Evolutionary conservation across 2,329 filamentous ascomycete genomes (phyloP), one percentile per base, ranked within the genome.

Genomic region (Scleromitrula shiraiana): DNA sequence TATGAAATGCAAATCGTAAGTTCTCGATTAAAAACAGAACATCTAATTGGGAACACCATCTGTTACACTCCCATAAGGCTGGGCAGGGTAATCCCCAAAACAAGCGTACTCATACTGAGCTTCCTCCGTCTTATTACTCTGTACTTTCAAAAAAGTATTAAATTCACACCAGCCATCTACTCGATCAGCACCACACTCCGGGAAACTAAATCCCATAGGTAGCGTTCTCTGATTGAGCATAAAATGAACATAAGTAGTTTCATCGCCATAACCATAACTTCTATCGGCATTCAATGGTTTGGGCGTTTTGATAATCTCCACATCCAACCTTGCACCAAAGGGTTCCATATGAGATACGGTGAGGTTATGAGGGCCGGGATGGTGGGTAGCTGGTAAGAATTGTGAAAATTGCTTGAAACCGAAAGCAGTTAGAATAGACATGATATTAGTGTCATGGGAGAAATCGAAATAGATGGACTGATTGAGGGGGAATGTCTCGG

Each of bases 131-230:
- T 80, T 80, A 52, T 67, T 68, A 51, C 78, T 70, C 66, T 84
- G 79, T 5, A 80, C 69, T 51, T 75, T 64, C 36, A 89, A 59
- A 58, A 89, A 88, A 0, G 80, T 80, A 3, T 73, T 72, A 41
- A 89, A 63, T 61, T 88, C 83, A 61, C 85, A 89, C 84, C 85
- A 89, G 0, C 85, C 85, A 63, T 89, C 85, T 36, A 80, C 75
- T 4, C 85, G 68, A 9, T 72, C 61, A 1, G 56, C 66, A 32
- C 77, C 82, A 57, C 85, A 89, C 50, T 80, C 76, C 1, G 75
- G 65, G 52, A 86, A 81, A 59, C 80, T 87, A 50, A 65, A 65
- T 6, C 83, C 81, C 0, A 89, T 68, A 1, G 85, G 85, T 1
- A 89, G 59, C 0, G 84, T 89, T 24, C 85, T 72, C 66, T 88